Evolutionary conservation across 1,284 basidiomycete genomes (phyloP).

Genomic region (Moniliophthora roreri): DNA sequence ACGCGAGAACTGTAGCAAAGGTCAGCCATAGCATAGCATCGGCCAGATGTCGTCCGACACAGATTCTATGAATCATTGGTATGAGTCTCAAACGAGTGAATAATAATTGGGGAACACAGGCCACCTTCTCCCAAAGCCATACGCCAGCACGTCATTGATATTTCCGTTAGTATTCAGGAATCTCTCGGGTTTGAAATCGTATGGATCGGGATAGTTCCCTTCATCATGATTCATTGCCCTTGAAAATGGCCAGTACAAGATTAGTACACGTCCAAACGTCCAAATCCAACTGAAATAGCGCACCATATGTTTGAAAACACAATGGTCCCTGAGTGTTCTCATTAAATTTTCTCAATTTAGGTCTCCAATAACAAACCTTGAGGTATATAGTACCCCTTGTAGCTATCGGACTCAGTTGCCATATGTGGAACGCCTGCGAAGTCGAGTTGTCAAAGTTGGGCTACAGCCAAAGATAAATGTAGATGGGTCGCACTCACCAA

Average conservation of each 20-base stretch:
- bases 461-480: neutral
- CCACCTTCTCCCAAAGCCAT: slow-evolving; percentile 33
- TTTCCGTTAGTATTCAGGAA: slow-evolving; percentile 24
- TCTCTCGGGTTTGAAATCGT: slow-evolving; percentile 36
- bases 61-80: slow-evolving; percentile 2
- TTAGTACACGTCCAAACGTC: too few relatives aligned
- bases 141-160: slow-evolving; percentile 26
- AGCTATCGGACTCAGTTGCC: too few relatives aligned
- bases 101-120: neutral
- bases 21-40: slow-evolving; percentile 21
- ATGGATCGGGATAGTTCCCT: slow-evolving; percentile 35
- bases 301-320: too few relatives aligned
- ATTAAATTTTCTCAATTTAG: too few relatives aligned
- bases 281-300: too few relatives aligned
- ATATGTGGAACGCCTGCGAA: too few relatives aligned
- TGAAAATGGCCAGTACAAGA: neutral
- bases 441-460: too few relatives aligned
- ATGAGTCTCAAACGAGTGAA: neutral
- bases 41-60: slow-evolving; percentile 22
- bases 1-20: slow-evolving; percentile 20
- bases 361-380: too few relatives aligned
- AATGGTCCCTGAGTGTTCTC: too few relatives aligned
- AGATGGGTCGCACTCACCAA: slow-evolving; percentile 25
- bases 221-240: slow-evolving; percentile 40
- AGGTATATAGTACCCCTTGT: too few relatives aligned